Conservation (phyloP, 352 stramenopile species). For the Pythium diclinum region DNA sequence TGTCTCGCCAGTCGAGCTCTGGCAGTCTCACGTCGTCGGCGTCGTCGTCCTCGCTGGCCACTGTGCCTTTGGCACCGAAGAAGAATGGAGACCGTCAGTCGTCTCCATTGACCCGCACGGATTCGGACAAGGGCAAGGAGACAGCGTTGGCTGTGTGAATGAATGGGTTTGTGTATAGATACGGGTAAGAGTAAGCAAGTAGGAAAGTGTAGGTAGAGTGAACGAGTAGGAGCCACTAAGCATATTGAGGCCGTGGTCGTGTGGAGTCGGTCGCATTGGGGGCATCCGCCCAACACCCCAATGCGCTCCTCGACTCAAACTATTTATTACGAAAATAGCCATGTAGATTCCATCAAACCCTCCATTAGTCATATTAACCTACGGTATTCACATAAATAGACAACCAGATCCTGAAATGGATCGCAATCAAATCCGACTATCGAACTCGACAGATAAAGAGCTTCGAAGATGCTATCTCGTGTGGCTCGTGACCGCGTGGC, state of each 20-base stretch:
- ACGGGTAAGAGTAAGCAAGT: neutral
- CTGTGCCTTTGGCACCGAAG: slow-evolving; percentile 17
- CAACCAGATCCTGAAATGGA: neutral
- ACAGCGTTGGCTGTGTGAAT: slow-evolving; percentile 13
- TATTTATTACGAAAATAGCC: slow-evolving; percentile 23
- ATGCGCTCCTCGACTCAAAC: neutral
- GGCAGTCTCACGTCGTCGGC: slow-evolving; percentile 15
- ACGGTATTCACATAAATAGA: neutral
- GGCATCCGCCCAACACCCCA: neutral
- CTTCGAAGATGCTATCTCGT: slow-evolving; percentile 2
- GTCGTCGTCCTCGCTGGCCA: slow-evolving; percentile 10
- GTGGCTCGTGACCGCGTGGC: neutral
- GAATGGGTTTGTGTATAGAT: neutral
- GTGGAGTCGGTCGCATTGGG: neutral
- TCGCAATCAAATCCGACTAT: neutral
- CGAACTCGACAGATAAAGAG: neutral
- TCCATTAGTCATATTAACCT: neutral
- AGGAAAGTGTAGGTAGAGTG: neutral
- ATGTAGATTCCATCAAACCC: neutral
- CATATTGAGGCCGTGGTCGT: neutral
- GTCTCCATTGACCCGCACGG: slow-evolving; percentile 9
- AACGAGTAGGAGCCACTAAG: neutral
- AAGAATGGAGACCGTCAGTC: slow-evolving; percentile 11
- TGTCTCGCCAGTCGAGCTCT: slow-evolving; percentile 26
- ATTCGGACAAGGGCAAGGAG: slow-evolving; percentile 22